Base-by-base conservation (phyloP, 2,329 filamentous ascomycete genomes). In the Sarocladium strictum region DNA sequence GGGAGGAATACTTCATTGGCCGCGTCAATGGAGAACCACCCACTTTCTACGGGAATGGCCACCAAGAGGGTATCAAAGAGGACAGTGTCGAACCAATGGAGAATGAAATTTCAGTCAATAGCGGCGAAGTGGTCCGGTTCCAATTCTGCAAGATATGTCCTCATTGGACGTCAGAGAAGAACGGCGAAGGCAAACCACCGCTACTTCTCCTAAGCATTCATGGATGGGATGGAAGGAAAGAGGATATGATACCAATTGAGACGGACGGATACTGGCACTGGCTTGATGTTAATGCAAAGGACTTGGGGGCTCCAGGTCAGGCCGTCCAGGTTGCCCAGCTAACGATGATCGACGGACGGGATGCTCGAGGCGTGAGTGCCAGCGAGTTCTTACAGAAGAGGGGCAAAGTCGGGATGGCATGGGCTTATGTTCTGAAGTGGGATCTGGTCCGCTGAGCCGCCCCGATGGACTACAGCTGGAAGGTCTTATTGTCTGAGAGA, bases 1-100 rank as follows among this genome's bases (percentile, higher is more conserved):
- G 91, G 90, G 88, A 92, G 60, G 87, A 95, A 62, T 97, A 96
- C 66, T 82, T 87, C 54, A 68, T 83, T 17, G 87, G 86, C 3
- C 78, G 81, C 40, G 70, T 76, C 1, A 70, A 72, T 2, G 75
- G 75, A 33, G 75, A 78, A 57, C 72, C 72, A 3, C 71, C 78
- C 12, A 66, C 68, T n/a, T 71, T 78, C 56, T 83, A 70, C 58
- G 67, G 68, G 21, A 72, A 72, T 14, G 71, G 68, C 1, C 63
- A 69, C 15, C 67, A 75, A 15, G 79, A 84, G 63, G 81, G 80
- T 19, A 67, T 86, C 26, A 74, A 74, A 1, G 68, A 76, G 56
- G 76, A 76, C 14, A 84, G 81, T 0, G 81, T 96, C 62, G 72
- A 77, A 54, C 92, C 72, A 3, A 63, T 59, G 38, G 62, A 63